Evolutionary conservation across 441 rosid species (phyloP).

Genomic region (Codiaeum variegatum): DNA sequence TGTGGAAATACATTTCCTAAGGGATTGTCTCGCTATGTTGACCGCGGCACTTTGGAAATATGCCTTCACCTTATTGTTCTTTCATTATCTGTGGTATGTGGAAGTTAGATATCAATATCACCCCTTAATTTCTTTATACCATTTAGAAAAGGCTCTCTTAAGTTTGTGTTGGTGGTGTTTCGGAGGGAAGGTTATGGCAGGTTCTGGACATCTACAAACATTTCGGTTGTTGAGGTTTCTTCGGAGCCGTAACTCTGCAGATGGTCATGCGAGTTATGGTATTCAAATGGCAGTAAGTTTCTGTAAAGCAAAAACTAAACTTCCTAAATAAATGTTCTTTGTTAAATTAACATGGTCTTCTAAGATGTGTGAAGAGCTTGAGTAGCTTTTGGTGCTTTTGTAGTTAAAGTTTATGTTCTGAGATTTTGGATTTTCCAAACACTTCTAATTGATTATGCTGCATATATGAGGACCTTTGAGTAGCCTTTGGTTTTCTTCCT

Average conservation of each 20-base stretch:
- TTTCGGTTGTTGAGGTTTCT: constrained; percentile 86
- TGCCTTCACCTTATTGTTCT: constrained; percentile 87
- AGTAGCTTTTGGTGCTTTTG: neutral
- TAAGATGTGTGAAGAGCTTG: constrained; percentile 6
- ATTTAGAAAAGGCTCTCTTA: constrained; percentile 13
- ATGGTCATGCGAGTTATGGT: constrained; percentile 92
- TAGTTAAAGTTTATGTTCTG: neutral
- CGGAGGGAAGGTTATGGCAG: constrained; percentile 84
- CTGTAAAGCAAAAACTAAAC: constrained; percentile 9
- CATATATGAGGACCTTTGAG: too few relatives aligned
- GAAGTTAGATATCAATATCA: constrained; percentile 18
- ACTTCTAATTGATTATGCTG: neutral
- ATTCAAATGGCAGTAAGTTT: constrained; percentile 87
- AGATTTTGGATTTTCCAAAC: neutral
- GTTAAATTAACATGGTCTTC: neutral
- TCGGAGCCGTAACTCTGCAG: constrained; percentile 66
- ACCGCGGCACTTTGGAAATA: constrained; percentile 89
- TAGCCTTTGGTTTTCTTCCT: constrained; percentile 2
- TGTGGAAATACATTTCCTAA: constrained; percentile 53
- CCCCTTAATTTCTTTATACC: constrained; percentile 9
- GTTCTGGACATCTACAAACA: constrained; percentile 87
- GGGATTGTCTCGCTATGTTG: constrained; percentile 80
- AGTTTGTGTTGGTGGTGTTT: constrained; percentile 19
- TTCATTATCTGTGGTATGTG: constrained; percentile 81
- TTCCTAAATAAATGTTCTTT: neutral